These are phyloP conservation scores for Neurospora crassa DNA, from an alignment of 2,329 filamentous ascomycete species.

Conservation along the genomic window DNA sequence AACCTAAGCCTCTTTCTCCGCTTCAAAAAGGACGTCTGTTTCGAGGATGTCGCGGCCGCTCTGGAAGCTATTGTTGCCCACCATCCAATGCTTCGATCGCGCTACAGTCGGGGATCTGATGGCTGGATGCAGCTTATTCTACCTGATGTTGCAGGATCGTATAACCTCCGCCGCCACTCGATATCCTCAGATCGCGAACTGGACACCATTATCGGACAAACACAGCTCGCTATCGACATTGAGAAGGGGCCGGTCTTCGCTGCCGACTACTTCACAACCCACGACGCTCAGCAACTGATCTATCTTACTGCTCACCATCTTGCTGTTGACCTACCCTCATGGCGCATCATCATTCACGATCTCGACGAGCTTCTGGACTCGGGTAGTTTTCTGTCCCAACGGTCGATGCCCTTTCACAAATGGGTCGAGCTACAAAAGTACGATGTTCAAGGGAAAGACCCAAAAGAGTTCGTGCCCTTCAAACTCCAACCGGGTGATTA, in stretches of 20 bases:
- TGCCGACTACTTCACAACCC: conserved; percentile 36
- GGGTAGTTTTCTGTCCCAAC: conserved; percentile 33
- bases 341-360: conserved; percentile 40
- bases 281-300: conserved; percentile 35
- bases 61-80: conserved; percentile 38
- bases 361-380: conserved; percentile 38
- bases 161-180: conserved; percentile 33
- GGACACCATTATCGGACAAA: conserved; percentile 28
- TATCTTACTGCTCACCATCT: conserved; percentile 43
- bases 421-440: conserved; percentile 39
- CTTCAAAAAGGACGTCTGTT: conserved; percentile 29
- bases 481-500: conserved; percentile 29
- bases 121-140: conserved; percentile 39
- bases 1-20: conserved; percentile 41
- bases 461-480: conserved; percentile 27
- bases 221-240: conserved; percentile 37
- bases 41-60: conserved; percentile 37
- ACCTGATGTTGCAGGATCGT: conserved; percentile 31
- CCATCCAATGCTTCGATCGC: conserved; percentile 41
- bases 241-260: conserved; percentile 41
- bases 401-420: conserved; percentile 37
- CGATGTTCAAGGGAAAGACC: conserved; percentile 24
- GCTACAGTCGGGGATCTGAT: conserved; percentile 27
- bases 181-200: conserved; percentile 33
- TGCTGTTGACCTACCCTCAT: conserved; percentile 40